A percentile compares a stretch with the other conserved stretches of the same genome.
Evolutionary conservation across 371 early-diverging fungal genomes (phyloP).

Genomic region (Mucor sp.): DNA sequence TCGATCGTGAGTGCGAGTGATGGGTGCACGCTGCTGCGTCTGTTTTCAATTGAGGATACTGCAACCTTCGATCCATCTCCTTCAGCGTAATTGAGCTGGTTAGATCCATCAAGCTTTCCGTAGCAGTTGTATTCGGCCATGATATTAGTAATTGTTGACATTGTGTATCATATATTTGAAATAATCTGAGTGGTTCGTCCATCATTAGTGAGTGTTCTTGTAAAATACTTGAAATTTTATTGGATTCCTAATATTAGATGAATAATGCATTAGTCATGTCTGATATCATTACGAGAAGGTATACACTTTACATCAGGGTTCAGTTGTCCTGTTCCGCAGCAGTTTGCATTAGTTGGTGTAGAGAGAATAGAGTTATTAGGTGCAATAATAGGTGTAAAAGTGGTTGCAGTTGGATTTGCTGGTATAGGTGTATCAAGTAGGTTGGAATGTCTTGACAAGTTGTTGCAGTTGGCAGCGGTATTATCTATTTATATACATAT

Average conservation of each 20-base stretch:
- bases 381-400: neutral
- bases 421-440: neutral
- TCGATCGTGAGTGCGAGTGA: constrained; percentile 31
- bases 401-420: neutral
- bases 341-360: neutral
- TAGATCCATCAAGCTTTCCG: neutral
- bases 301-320: neutral
- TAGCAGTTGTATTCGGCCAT: constrained; percentile 2
- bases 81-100: neutral
- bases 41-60: neutral
- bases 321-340: constrained; percentile 7
- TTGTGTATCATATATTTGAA: constrained; percentile 21
- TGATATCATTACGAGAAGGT: neutral
- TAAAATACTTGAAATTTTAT: neutral
- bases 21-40: constrained; percentile 28
- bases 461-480: neutral
- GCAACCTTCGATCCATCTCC: constrained; percentile 6
- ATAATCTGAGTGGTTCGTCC: constrained; percentile 15
- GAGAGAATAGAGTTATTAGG: neutral
- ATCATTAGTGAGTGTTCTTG: neutral
- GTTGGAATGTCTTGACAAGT: neutral
- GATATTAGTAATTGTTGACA: constrained; percentile 10
- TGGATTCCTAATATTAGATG: constrained; percentile 1
- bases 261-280: neutral
- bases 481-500: neutral